Evolutionary conservation across 306 rosid genomes (phyloP).

Genomic region (Senna siamea): DNA sequence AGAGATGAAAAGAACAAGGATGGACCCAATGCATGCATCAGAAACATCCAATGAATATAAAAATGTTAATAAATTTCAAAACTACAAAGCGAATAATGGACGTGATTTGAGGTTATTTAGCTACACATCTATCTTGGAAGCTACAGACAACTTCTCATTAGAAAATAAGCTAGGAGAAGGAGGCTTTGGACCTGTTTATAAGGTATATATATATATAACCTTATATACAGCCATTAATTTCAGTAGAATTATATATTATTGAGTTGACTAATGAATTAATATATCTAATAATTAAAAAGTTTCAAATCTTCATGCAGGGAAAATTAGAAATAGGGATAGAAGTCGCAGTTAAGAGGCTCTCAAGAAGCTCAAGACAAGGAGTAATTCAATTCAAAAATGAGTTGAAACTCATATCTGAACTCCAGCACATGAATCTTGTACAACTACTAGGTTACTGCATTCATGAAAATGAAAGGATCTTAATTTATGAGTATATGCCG

Average conservation of each 20-base stretch:
- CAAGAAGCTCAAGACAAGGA: too few relatives aligned
- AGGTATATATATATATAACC: constrained; percentile 16
- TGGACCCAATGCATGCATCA: neutral
- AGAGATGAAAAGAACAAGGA: neutral
- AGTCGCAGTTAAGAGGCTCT: too few relatives aligned
- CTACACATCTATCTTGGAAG: constrained; percentile 28
- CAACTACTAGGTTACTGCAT: too few relatives aligned
- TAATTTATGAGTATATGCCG: too few relatives aligned
- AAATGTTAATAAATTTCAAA: neutral
- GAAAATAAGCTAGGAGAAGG: constrained; percentile 26
- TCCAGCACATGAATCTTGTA: too few relatives aligned
- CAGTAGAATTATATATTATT: neutral
- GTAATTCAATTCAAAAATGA: too few relatives aligned
- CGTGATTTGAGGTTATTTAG: constrained; percentile 19
- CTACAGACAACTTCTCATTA: constrained; percentile 35
- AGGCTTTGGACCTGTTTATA: constrained; percentile 39
- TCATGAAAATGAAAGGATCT: too few relatives aligned
- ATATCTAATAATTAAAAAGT: neutral
- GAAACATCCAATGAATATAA: neutral
- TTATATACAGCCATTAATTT: neutral
- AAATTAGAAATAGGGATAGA: too few relatives aligned
- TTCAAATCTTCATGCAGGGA: neutral
- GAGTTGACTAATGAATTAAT: neutral
- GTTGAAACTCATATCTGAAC: too few relatives aligned
- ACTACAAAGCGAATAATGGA: neutral